Percentiles rank a stretch among this genome's conserved stretches.
phyloP scores from a whole-genome alignment of 2,329 filamentous ascomycete genomes.

The Pleomassaria siparia region DNA sequence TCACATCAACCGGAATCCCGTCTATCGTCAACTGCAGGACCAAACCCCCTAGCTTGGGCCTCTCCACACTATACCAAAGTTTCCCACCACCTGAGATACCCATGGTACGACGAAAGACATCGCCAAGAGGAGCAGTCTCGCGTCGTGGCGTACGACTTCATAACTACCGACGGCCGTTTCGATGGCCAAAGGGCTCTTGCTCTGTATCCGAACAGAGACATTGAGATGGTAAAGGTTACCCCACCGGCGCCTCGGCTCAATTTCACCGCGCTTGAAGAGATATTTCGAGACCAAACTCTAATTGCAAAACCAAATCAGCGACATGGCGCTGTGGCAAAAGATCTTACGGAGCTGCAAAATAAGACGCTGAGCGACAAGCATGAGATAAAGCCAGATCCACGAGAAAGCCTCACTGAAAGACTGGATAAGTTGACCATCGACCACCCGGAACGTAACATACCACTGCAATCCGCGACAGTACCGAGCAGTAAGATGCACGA shows the following conservation, averaged over 20 bases:
- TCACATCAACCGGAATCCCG: slow-evolving; percentile 33
- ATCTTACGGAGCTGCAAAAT: slow-evolving; percentile 37
- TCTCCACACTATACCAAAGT: slow-evolving; percentile 49
- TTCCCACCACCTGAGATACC: slow-evolving; percentile 46
- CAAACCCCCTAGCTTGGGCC: slow-evolving; percentile 39
- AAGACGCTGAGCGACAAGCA: slow-evolving; percentile 31
- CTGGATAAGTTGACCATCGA: slow-evolving; percentile 36
- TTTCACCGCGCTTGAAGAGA: slow-evolving; percentile 48
- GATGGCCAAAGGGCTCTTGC: slow-evolving; percentile 56
- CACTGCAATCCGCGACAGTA: slow-evolving; percentile 25
- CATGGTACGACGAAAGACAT: slow-evolving; percentile 49
- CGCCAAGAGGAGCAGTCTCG: slow-evolving; percentile 50
- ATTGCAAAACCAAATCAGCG: slow-evolving; percentile 33
- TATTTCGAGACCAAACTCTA: slow-evolving; percentile 38
- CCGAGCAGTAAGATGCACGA: slow-evolving; percentile 41
- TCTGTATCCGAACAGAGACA: slow-evolving; percentile 53
- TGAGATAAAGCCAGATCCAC: slow-evolving; percentile 21
- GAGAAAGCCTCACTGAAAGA: slow-evolving; percentile 26
- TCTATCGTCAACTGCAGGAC: slow-evolving; percentile 18
- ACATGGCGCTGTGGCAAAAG: slow-evolving; percentile 36
- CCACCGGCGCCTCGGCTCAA: slow-evolving; percentile 45
- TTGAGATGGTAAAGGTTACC: slow-evolving; percentile 54
- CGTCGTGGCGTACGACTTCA: slow-evolving; percentile 63
- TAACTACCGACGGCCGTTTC: slow-evolving; percentile 48
- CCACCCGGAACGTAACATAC: slow-evolving; percentile 32